Percentiles rank a stretch among this genome's conserved stretches.
phyloP scores from a whole-genome alignment of 1,284 basidiomycete species.

The Cryptococcus jaspeensis region DNA sequence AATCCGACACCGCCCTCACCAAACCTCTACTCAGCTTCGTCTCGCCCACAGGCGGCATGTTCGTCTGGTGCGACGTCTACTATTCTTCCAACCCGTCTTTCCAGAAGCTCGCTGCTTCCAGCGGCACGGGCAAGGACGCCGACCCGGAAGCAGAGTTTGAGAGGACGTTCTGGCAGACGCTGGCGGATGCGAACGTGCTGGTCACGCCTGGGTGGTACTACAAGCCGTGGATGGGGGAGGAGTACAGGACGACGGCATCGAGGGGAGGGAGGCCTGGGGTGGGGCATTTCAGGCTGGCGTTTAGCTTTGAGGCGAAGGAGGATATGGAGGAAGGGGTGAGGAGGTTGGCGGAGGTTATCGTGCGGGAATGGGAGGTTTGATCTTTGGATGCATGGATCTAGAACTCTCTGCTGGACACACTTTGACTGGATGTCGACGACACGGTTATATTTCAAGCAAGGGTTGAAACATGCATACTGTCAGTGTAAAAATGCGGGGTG shows the following conservation, averaged over 20 bases:
- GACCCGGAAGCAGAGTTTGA: conserved; percentile 23
- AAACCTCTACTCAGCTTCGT: conserved; percentile 61
- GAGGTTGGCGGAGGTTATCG: too few species aligned
- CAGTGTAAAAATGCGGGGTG: neutral
- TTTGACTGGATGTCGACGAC: neutral
- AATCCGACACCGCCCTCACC: conserved; percentile 19
- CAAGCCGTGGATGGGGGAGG: conserved; percentile 21
- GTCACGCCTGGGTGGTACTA: conserved; percentile 32
- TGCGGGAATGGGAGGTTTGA: too few species aligned
- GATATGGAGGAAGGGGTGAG: too few species aligned
- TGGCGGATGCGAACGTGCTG: conserved; percentile 20
- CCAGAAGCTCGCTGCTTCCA: conserved; percentile 1
- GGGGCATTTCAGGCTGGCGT: conserved; percentile 30
- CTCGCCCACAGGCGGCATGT: conserved; percentile 55
- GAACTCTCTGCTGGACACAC: too few species aligned
- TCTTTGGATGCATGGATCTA: too few species aligned
- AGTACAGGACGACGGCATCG: conserved; percentile 7
- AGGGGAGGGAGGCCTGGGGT: conserved; percentile 16
- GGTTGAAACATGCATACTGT: neutral
- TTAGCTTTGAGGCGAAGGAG: conserved; percentile 21
- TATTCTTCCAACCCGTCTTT: conserved; percentile 22
- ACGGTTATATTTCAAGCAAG: neutral
- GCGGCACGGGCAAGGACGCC: too few species aligned
- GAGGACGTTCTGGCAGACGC: conserved; percentile 19
- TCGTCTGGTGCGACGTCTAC: conserved; percentile 37